Evolutionary conservation across 2,329 filamentous ascomycete species (phyloP).

Genomic region (Aspergillus pseudoglaucus): DNA sequence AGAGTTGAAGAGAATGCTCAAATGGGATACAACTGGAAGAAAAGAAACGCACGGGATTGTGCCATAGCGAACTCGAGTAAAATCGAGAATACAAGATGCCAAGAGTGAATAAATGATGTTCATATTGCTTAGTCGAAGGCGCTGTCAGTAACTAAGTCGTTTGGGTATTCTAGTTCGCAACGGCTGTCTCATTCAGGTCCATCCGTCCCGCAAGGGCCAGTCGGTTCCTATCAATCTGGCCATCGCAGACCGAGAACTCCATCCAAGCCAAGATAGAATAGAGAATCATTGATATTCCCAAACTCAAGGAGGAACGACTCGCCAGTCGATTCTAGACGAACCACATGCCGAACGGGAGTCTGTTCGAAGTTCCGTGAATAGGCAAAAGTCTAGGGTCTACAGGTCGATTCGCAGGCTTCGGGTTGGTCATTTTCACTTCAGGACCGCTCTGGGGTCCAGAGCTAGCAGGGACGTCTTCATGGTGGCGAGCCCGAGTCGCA

Average conservation of each 20-base stretch:
- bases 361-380: constrained; percentile 24
- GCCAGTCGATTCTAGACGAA: constrained; percentile 25
- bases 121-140: not conserved
- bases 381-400: constrained; percentile 29
- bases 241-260: constrained; percentile 4
- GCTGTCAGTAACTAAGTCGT: not conserved
- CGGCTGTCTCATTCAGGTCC: constrained; percentile 6
- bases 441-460: constrained; percentile 37
- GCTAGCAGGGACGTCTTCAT: constrained; percentile 51
- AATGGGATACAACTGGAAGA: not conserved
- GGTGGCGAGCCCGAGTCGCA: constrained; percentile 68
- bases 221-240: constrained; percentile 5
- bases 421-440: constrained; percentile 27
- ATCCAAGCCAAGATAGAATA: not conserved
- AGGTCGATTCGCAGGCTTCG: constrained; percentile 20
- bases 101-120: not conserved
- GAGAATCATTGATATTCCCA: not conserved
- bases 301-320: not conserved
- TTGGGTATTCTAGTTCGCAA: constrained; percentile 5
- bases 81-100: not conserved
- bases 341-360: constrained; percentile 33
- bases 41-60: not conserved
- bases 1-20: too few relatives aligned
- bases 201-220: constrained; percentile 2
- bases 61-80: too few relatives aligned